These are phyloP conservation scores for Sporothrix protearum DNA, from an alignment of 2,329 filamentous ascomycete genomes.

Conservation along the genomic window DNA sequence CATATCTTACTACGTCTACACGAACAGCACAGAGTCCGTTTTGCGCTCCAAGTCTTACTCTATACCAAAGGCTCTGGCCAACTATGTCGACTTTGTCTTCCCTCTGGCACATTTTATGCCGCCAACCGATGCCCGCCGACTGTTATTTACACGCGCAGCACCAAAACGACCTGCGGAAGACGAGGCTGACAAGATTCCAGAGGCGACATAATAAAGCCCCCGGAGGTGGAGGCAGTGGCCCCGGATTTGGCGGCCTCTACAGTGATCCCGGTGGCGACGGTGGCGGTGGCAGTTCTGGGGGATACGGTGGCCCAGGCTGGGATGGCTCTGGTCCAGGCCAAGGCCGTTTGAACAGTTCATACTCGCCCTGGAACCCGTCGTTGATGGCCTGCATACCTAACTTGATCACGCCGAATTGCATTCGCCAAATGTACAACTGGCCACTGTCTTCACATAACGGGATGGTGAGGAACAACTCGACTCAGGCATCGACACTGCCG, in stretches of 20 bases:
- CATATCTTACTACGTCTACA: conserved; percentile 43
- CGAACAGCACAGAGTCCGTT: conserved; percentile 34
- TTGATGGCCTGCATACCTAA: conserved; percentile 33
- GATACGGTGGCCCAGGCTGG: not conserved
- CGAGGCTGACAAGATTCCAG: not conserved
- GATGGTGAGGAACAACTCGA: not conserved
- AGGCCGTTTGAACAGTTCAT: conserved; percentile 29
- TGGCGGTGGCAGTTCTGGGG: not conserved
- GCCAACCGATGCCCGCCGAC: conserved; percentile 30
- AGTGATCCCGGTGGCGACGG: not conserved
- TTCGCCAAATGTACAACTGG: conserved; percentile 47
- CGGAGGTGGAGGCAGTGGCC: not conserved
- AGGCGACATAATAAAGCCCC: not conserved
- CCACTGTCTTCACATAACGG: conserved; percentile 7
- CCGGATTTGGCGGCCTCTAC: not conserved
- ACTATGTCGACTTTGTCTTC: conserved; percentile 45
- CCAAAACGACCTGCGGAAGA: not conserved
- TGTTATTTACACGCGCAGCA: not conserved
- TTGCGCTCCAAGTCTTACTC: conserved; percentile 46
- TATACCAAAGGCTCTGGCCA: conserved; percentile 41
- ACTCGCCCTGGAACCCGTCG: not conserved
- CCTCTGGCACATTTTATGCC: conserved; percentile 50
- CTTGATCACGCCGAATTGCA: conserved; percentile 40
- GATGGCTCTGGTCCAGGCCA: not conserved
- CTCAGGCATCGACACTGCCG: not conserved